Base-by-base conservation (phyloP, 2,329 filamentous ascomycete species). In the Dothideomycetidae sp. region DNA sequence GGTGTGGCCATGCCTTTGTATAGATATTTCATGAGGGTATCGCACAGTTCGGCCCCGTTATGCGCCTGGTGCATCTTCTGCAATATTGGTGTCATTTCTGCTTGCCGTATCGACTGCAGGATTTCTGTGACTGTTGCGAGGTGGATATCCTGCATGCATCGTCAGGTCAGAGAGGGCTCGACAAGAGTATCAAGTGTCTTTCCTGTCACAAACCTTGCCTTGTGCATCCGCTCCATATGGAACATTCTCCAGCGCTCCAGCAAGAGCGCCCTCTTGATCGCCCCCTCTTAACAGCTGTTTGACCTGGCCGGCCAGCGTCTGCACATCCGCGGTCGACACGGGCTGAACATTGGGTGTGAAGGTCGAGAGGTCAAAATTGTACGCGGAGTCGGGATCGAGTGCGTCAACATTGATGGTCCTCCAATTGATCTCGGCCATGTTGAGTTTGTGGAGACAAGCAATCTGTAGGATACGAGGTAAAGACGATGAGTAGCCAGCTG, bases 11-110 rank as follows among this genome's bases (percentile, higher is more conserved):
- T 93, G 49, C 86, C 86, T 65, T 93, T 93, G 53, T 73, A 94
- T 76, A 94, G 68, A 63, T 94, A 98, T 67, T 98, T 98, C 82
- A 93, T 93, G 58, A 98, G 65, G 36, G 88, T 84, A 59, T 98
- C 90, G 48, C 93, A 65, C 43, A 81, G 71, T 61, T 96, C 90
- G 44, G 74, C 75, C 17, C 90, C 90, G 44, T 81, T 81, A 35
- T 81, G 74, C 9, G 78, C 75, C 42, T 66, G 67, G 62, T 90
- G 85, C 53, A 96, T 80, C 41, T 77, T 73, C 61, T 78, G 75
- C 48, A 98, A 67, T 52, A 96, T 75, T 10, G 83, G 81, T 46
- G 78, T 84, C 82, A 96, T 96, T 50, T 98, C 90, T 50, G 81
- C 81, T 54, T 90, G 85, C 58, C 93, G 86, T 63, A 96, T 96